Evolutionary conservation across 2,329 filamentous ascomycete genomes (phyloP).

Genomic region (Epichloe sibirici): DNA sequence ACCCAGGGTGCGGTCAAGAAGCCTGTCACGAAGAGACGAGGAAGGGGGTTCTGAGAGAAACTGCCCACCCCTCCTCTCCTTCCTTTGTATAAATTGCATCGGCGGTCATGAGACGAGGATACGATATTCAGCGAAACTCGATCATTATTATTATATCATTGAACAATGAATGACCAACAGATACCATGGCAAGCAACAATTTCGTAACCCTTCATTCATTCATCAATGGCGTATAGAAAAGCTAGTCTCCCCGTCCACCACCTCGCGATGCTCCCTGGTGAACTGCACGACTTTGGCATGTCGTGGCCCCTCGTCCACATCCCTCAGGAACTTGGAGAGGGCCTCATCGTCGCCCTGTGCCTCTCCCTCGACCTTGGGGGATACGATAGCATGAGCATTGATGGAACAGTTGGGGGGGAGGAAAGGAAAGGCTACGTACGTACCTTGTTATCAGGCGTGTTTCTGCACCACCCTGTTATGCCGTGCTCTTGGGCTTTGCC

Average conservation of each 20-base stretch:
- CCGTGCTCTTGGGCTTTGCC: slow-evolving; percentile 36
- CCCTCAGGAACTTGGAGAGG: slow-evolving; percentile 58
- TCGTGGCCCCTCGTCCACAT: slow-evolving; percentile 62
- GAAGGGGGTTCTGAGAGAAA: slow-evolving; percentile 34
- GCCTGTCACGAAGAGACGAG: slow-evolving; percentile 43
- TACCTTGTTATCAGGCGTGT: slow-evolving; percentile 44
- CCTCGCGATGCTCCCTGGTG: slow-evolving; percentile 53
- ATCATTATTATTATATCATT: too few species aligned
- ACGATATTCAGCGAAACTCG: too few species aligned
- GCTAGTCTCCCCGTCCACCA: slow-evolving; percentile 52
- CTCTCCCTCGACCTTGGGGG: slow-evolving; percentile 68
- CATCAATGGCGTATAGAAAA: slow-evolving; percentile 44
- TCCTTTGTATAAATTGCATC: too few species aligned
- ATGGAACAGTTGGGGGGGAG: too few species aligned
- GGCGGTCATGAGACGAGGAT: too few species aligned
- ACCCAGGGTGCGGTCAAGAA: slow-evolving; percentile 51
- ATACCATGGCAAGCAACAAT: too few species aligned
- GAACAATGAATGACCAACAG: too few species aligned
- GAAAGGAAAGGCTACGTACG: background rate
- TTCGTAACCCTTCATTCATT: too few species aligned
- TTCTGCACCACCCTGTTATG: slow-evolving; percentile 50
- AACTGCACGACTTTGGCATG: slow-evolving; percentile 63
- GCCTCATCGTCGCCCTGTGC: slow-evolving; percentile 61
- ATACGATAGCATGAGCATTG: too few species aligned
- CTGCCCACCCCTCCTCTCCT: too few species aligned